Evolutionary conservation across 176 grass and related monocot genomes (phyloP).

Genomic region (Oryza meridionalis): DNA sequence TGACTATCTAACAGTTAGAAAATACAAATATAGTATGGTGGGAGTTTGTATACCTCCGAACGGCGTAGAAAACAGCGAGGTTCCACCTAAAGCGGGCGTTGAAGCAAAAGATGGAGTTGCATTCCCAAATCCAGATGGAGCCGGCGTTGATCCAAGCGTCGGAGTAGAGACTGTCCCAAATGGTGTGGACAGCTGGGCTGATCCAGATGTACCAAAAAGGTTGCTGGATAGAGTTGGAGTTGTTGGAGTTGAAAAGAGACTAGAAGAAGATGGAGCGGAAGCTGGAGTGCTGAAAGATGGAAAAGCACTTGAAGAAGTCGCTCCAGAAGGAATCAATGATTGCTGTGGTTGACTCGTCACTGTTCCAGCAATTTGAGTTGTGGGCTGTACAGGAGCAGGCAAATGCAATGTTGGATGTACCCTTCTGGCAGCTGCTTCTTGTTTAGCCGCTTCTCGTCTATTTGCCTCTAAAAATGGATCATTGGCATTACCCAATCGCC

Average conservation of each 20-base stretch:
- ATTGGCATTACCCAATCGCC: conserved; percentile 57
- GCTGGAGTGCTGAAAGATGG: conserved; percentile 57
- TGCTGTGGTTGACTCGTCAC: conserved; percentile 50
- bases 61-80: conserved; percentile 76
- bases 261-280: conserved; percentile 60
- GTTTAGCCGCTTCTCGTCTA: conserved; percentile 86
- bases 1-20: conserved; percentile 10
- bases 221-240: conserved; percentile 60
- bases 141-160: conserved; percentile 59
- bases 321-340: conserved; percentile 48
- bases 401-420: conserved; percentile 96
- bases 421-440: conserved; percentile 84
- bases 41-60: conserved; percentile 58
- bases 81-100: conserved; percentile 56
- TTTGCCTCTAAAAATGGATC: conserved; percentile 97
- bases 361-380: conserved; percentile 51
- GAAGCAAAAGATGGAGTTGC: conserved; percentile 58
- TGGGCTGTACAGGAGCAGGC: conserved; percentile 58
- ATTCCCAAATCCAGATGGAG: conserved; percentile 71
- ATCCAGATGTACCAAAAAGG: conserved; percentile 70
- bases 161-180: conserved; percentile 77
- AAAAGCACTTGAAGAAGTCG: conserved; percentile 53
- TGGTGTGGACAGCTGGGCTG: conserved; percentile 64
- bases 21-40: neutral
- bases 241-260: conserved; percentile 78